Base-by-base conservation (phyloP, 1,284 basidiomycete genomes). In the Apiotrichum domesticum region DNA sequence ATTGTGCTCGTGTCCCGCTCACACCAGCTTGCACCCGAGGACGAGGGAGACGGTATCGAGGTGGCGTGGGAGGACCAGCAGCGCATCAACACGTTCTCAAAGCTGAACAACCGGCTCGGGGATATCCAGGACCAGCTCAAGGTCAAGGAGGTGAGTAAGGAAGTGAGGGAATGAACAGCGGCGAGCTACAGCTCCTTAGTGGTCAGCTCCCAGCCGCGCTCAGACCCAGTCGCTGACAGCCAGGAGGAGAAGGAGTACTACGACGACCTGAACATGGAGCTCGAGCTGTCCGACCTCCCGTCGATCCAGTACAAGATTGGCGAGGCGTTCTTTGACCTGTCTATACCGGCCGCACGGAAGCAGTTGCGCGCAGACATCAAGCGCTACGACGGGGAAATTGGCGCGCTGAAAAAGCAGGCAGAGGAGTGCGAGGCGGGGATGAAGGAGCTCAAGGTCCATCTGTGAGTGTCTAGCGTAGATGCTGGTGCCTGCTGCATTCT, bases 31-130 rank as follows among this genome's bases (percentile, higher is more conserved):
- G 49, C 49, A 14, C 49, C 49, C 11, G 49, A 50, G 49, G 89
- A 93, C 74, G 82, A 79, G 55, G 84, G 87, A 52, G 89, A 93
- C 66, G 84, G 85, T 40, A 79, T 81, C 58, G 90, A 95, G 74
- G 93, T 97, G 50, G 90, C 89, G 33, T 95, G 91, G 92, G 89
- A 93, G 82, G 94, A 98, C 75, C 94, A 98, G 76, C 85, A 92
- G 67, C 82, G 83, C 15, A 98, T 98, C 79, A 97, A 90, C 77
- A 81, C 84, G 0, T 98, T 98, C 74, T 95, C 90, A 0, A 93
- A 92, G 69, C 80, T 95, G 47, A 97, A 97, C 73, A 85, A 84
- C 5, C 84, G 90, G 43, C 74, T 88, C 56, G 81, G 84, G 9
- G 82, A 83, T 46, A 80, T 93, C 42, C 83, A 88, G 64, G 89